Base-by-base conservation (phyloP, 805 yeast genomes). In the Lipomyces mesembrius region DNA sequence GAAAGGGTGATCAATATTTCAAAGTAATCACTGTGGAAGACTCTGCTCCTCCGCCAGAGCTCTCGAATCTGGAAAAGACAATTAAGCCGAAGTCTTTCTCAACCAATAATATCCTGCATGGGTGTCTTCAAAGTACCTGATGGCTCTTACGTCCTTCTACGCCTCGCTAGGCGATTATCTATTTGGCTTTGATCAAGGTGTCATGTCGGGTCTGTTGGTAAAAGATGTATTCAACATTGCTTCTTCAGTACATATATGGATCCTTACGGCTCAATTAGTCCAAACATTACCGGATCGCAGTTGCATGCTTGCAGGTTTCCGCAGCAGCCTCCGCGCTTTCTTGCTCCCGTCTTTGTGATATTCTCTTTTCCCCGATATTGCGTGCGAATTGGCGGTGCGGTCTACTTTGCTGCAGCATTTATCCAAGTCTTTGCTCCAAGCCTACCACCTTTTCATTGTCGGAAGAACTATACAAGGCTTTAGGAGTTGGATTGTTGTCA, bases 381-480 rank as follows among this genome's bases (percentile, higher is more conserved):
- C 1, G 91, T 93, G 57, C 78, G 92, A 64, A 82, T 87, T 61
- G 97, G 97, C 2, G 90, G 97, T 0, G 72, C 86, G 12, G 80
- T 91, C 7, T 91, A 92, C 74, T 87, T 90, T 58, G 70, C 89
- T 29, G 97, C 97, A 9, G 97, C 97, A 1, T 74, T 81, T 0
- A 75, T 91, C 52, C 97, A 92, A 77, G 83, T 92, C 1, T 79
- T 83, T 67, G 83, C 94, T 1, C 75, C 77, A 2, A 82, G 80
- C 68, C 81, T 91, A 75, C 74, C 77, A 70, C n/a, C n/a, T n/a
- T n/a, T 82, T 91, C 79, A 85, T 88, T 14, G 73, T 86, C 8
- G 96, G 96, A 1, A 80, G 97, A 73, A 85, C 90, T 35, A 83
- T 91, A 57, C 83, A 90, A 49, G 97, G 97, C n/a, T 71, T 91